phyloP scores from a whole-genome alignment of 169 alveolate genomes.

The Eimeria tenella region DNA sequence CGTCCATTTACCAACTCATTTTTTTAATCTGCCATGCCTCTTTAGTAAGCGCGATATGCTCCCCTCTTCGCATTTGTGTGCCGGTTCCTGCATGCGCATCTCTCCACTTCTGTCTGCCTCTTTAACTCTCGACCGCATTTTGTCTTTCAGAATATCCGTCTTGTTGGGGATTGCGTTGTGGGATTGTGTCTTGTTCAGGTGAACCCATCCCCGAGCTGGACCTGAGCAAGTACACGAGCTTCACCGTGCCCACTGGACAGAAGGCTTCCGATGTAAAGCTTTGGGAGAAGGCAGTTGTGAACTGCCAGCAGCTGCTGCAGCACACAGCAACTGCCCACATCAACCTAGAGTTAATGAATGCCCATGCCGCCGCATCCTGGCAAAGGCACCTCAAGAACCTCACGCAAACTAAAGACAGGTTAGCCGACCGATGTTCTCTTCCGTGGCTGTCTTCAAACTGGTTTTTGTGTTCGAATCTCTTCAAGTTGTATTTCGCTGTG shows the following conservation, averaged over 20 bases:
- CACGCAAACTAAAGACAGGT: constrained; percentile 23
- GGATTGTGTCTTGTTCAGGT: background rate
- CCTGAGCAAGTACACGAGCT: background rate
- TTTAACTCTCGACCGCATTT: background rate
- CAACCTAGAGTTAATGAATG: constrained; percentile 49
- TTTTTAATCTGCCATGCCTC: no score
- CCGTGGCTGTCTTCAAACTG: no score
- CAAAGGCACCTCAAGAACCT: constrained; percentile 26
- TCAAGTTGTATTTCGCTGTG: no score
- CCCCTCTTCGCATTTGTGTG: no score
- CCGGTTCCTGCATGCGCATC: no score
- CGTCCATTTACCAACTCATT: no score
- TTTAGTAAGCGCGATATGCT: no score
- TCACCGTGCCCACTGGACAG: constrained; percentile 29
- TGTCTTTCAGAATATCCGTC: background rate
- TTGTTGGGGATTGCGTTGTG: background rate
- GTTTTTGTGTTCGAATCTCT: no score
- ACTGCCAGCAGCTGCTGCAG: constrained; percentile 44
- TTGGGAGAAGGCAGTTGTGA: constrained; percentile 39
- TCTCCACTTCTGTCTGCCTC: no score
- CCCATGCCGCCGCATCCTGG: constrained; percentile 40
- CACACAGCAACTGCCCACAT: constrained; percentile 50
- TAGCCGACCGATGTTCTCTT: background rate
- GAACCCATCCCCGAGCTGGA: constrained; percentile 53
- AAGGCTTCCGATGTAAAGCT: constrained; percentile 35